Percentiles rank a stretch among this genome's conserved stretches.
Conservation (phyloP, 2,329 filamentous ascomycete species). For the Diatrype stigma region DNA sequence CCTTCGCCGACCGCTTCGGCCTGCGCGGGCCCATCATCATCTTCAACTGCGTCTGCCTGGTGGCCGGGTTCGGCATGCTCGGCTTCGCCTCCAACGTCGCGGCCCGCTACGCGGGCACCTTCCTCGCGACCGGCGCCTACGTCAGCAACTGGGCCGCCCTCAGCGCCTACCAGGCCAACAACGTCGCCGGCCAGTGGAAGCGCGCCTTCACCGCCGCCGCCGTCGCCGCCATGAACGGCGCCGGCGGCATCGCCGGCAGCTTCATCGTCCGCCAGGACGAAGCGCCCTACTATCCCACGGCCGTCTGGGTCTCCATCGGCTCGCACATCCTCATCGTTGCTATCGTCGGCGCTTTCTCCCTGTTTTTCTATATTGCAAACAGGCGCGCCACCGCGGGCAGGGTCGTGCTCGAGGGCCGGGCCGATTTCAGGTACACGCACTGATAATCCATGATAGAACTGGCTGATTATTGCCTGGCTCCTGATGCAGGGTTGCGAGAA, state of each 20-base stretch:
- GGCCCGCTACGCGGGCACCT: slow-evolving; percentile 61
- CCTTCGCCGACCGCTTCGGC: slow-evolving; percentile 57
- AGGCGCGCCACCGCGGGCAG: slow-evolving; percentile 41
- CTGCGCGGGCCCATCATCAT: slow-evolving; percentile 59
- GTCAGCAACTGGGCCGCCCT: slow-evolving; percentile 66
- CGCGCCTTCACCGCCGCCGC: slow-evolving; percentile 57
- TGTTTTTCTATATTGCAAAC: slow-evolving; percentile 52
- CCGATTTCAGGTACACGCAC: slow-evolving; percentile 28
- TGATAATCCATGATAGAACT: slow-evolving; percentile 7
- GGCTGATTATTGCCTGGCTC: too few species aligned
- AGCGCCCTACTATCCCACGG: slow-evolving; percentile 59
- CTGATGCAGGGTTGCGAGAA: too few species aligned
- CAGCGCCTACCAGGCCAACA: slow-evolving; percentile 60
- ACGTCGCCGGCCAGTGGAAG: slow-evolving; percentile 62
- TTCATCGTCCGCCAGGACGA: slow-evolving; percentile 61
- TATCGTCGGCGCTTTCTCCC: slow-evolving; percentile 46
- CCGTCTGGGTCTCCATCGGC: slow-evolving; percentile 65
- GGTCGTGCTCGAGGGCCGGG: slow-evolving; percentile 44
- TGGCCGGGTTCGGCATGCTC: slow-evolving; percentile 62
- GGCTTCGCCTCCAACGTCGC: slow-evolving; percentile 56
- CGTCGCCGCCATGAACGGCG: slow-evolving; percentile 57
- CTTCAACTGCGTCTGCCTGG: slow-evolving; percentile 60
- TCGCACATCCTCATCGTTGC: slow-evolving; percentile 56
- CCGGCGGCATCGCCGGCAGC: slow-evolving; percentile 61
- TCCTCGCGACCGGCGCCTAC: slow-evolving; percentile 63